Percentiles rank a stretch among this genome's conserved stretches.
phyloP scores from a whole-genome alignment of 2,329 filamentous ascomycete species.

The Diaporthe ilicicola region DNA sequence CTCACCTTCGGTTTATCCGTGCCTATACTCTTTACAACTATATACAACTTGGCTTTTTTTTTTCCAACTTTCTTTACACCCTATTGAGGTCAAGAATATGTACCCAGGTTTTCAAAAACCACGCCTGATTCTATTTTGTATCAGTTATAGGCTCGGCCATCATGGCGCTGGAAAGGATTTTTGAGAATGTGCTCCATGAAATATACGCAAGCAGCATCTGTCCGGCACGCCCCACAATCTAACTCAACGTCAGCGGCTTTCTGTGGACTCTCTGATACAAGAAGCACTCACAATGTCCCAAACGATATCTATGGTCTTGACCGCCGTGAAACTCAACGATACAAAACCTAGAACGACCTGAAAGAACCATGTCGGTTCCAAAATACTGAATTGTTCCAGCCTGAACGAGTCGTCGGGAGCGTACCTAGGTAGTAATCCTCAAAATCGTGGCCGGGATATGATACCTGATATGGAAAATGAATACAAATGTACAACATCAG shows the following conservation, averaged over 20 bases:
- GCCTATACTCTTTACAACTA: no score
- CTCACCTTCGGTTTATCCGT: no score
- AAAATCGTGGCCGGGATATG: no score
- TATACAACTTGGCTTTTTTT: no score
- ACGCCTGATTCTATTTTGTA: no score
- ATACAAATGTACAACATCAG: not conserved
- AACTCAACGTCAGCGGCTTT: not conserved
- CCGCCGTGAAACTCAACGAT: not conserved
- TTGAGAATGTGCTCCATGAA: not conserved
- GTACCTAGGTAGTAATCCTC: not conserved
- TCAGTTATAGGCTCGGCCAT: not conserved
- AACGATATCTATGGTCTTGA: not conserved
- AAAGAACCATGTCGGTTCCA: not conserved
- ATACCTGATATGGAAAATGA: not conserved
- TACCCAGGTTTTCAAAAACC: no score
- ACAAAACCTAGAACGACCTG: not conserved
- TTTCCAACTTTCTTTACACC: no score
- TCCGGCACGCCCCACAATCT: not conserved
- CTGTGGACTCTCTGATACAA: accelerated
- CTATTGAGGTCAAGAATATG: no score
- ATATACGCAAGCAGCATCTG: not conserved
- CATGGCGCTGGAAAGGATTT: not conserved
- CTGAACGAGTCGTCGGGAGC: conserved; percentile 1
- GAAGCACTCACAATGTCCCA: not conserved
- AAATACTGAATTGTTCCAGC: not conserved